phyloP scores from a whole-genome alignment of 2,329 filamentous ascomycete genomes.

The Colletotrichum chlorophyti region DNA sequence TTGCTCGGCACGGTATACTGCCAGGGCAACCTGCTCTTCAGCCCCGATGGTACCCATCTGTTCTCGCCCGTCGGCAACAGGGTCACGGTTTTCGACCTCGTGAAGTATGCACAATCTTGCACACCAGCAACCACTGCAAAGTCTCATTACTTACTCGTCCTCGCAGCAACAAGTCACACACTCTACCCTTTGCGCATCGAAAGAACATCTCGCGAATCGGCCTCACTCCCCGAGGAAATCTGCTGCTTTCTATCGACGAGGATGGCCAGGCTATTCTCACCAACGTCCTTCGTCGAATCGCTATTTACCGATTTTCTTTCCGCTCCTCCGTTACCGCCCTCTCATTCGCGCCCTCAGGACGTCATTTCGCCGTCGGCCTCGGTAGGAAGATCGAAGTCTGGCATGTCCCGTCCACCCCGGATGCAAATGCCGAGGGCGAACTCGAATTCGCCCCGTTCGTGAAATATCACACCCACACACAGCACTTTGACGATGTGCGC shows the following conservation, averaged over 20 bases:
- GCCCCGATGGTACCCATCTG: slow-evolving; percentile 92
- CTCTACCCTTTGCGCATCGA: slow-evolving; percentile 88
- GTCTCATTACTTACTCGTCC: background rate
- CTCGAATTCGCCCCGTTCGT: slow-evolving; percentile 96
- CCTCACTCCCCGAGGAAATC: slow-evolving; percentile 87
- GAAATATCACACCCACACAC: slow-evolving; percentile 82
- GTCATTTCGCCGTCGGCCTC: slow-evolving; percentile 87
- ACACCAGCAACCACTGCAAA: background rate
- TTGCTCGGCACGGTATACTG: slow-evolving; percentile 97
- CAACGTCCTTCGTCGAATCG: slow-evolving; percentile 84
- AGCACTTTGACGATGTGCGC: slow-evolving; percentile 86
- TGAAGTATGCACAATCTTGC: slow-evolving; percentile 70
- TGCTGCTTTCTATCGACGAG: slow-evolving; percentile 92
- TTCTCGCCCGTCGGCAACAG: slow-evolving; percentile 96
- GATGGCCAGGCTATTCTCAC: slow-evolving; percentile 93
- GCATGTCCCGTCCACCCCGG: slow-evolving; percentile 92
- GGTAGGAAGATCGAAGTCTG: slow-evolving; percentile 92
- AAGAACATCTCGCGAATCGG: slow-evolving; percentile 91
- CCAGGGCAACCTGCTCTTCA: slow-evolving; percentile 96
- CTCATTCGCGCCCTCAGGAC: slow-evolving; percentile 88
- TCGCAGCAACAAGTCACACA: slow-evolving; percentile 82
- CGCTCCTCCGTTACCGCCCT: slow-evolving; percentile 82
- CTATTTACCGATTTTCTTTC: slow-evolving; percentile 96
- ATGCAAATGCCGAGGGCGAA: slow-evolving; percentile 78
- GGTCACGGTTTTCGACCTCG: slow-evolving; percentile 93